phyloP scores from a whole-genome alignment of 2,329 filamentous ascomycete genomes.

The Arthrobotrys musiformis region DNA sequence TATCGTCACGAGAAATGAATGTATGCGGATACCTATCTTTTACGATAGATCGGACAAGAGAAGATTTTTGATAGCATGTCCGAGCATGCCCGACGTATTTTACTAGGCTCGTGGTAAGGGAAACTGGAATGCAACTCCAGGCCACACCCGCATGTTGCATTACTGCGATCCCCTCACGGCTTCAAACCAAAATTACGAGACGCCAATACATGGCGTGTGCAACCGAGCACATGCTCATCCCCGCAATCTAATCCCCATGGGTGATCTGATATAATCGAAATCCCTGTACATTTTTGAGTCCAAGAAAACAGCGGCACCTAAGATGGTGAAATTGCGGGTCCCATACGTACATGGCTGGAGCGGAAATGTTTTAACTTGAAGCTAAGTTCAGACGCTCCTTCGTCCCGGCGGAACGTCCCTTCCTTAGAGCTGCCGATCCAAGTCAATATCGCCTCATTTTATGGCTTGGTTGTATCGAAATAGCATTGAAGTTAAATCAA shows the following conservation, averaged over 20 bases:
- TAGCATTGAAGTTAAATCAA: slow-evolving; percentile 7
- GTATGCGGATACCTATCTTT: slow-evolving; percentile 21
- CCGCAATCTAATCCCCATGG: slow-evolving; percentile 22
- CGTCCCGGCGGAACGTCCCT: slow-evolving; percentile 46
- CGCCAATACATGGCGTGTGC: slow-evolving; percentile 8
- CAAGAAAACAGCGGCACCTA: not conserved
- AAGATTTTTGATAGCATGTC: slow-evolving; percentile 6
- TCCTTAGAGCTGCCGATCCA: slow-evolving; percentile 26
- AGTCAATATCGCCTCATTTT: slow-evolving; percentile 27
- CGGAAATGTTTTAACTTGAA: not conserved
- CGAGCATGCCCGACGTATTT: slow-evolving; percentile 17
- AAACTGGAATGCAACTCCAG: slow-evolving; percentile 28
- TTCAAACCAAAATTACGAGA: slow-evolving; percentile 19
- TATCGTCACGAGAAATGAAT: slow-evolving; percentile 2
- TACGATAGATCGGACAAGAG: slow-evolving; percentile 23
- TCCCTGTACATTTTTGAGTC: slow-evolving; percentile 31
- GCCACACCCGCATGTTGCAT: slow-evolving; percentile 7
- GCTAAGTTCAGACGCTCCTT: slow-evolving; percentile 16
- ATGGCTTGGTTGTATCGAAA: slow-evolving; percentile 14
- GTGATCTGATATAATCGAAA: slow-evolving; percentile 17
- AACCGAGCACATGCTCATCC: slow-evolving; percentile 31
- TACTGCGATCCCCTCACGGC: not conserved
- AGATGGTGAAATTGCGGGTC: slow-evolving; percentile 5
- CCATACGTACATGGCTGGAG: not conserved
- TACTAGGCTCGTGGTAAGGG: slow-evolving; percentile 2